Evolutionary conservation across 2,329 filamentous ascomycete species (phyloP), one percentile per base, ranked within the genome.

Genomic region (Penicillium sp.): DNA sequence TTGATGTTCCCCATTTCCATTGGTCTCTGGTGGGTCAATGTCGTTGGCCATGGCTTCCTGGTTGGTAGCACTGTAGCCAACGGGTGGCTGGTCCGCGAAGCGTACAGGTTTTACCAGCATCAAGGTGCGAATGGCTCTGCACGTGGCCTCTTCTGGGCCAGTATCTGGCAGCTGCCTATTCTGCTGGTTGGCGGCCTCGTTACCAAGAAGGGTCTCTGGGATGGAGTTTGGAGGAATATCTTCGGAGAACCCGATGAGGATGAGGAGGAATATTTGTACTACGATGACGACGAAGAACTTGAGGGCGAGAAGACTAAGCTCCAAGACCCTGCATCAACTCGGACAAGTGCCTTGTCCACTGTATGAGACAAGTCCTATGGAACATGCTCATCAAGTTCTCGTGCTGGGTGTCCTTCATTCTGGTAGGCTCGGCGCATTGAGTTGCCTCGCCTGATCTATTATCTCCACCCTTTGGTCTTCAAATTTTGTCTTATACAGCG

Each of bases 161-260:
- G 91, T 71, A 91, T 99, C 9, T 97, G 93, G 94, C 92, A 97
- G 76, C 73, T 99, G 44, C 94, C 94, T 0, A 88, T 88, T 26
- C 82, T 97, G 39, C 85, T 99, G 80, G 91, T 97, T 43, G 78
- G 97, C 57, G 93, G 91, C 2, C 87, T 97, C 73, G 83, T 89
- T 51, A 90, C 96, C 74, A 99, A 99, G 82, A 96, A 91, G 76
- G 93, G 92, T 0, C 81, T 96, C 74, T 94, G 90, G 91, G 82
- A 85, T 60, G 82, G 91, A 14, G 84, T 93, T n/a, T 93, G 88
- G 85, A 82, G 79, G 52, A 83, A 84, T 52, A 75, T 89, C 0
- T 78, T 84, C 51, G 88, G 88, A 0, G 74, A 78, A 51, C 77
- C 79, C 0, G 79, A 81, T 2, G 79, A 83, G 18, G 83, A 84